Conservation (phyloP, 78 protist genomes). For the Bigelowiella natans region DNA sequence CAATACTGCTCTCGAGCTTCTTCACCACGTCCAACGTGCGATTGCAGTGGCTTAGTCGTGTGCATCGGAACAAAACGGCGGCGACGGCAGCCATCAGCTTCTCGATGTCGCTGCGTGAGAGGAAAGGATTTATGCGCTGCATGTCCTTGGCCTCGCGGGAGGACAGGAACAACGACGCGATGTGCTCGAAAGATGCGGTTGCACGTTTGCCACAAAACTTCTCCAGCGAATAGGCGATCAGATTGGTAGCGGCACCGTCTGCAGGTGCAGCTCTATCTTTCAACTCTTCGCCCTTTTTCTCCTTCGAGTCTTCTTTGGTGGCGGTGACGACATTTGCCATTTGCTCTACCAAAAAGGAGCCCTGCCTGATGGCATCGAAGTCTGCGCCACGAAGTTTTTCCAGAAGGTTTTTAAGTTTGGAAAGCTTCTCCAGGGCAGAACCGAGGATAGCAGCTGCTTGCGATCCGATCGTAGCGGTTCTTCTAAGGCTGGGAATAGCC, state of each 20-base stretch:
- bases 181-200: not conserved
- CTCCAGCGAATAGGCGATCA: not conserved
- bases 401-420: not conserved
- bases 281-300: too few species aligned
- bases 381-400: not conserved
- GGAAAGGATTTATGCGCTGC: constrained; percentile 19
- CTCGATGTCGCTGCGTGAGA: not conserved
- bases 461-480: not conserved
- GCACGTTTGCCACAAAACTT: not conserved
- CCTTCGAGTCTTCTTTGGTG: not conserved
- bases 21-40: not conserved
- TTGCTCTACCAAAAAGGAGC: not conserved
- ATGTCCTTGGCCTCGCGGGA: not conserved
- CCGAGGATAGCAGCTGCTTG: not conserved
- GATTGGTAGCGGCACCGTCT: too few species aligned
- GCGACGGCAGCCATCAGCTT: not conserved
- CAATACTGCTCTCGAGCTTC: not conserved
- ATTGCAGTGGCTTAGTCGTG: not conserved
- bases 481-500: not conserved
- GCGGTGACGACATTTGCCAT: not conserved
- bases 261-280: not conserved
- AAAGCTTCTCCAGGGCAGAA: not conserved
- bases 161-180: not conserved
- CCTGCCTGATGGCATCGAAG: not conserved
- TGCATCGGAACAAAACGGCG: not conserved